A percentile compares a stretch with the other conserved stretches of the same genome.
phyloP scores from a whole-genome alignment of 1,139 yeast genomes.

The Candida pseudoviswanathii region DNA sequence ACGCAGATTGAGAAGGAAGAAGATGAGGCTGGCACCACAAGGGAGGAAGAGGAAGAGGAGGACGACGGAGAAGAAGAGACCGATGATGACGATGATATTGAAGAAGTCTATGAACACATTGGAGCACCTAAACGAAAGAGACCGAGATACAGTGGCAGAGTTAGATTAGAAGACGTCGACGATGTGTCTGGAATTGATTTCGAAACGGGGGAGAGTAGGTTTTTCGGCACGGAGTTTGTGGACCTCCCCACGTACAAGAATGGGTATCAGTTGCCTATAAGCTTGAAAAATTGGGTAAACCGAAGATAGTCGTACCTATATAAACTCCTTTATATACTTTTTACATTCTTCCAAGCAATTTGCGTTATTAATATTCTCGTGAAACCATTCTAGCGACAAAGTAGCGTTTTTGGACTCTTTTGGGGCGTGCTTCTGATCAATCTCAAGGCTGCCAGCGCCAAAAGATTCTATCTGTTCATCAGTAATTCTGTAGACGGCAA shows the following conservation, averaged over 20 bases:
- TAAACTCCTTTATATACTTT: slow-evolving; percentile 4
- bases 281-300: slow-evolving; percentile 7
- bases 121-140: background rate
- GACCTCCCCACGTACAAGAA: slow-evolving; percentile 11
- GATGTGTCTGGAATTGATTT: slow-evolving; percentile 6
- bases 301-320: background rate
- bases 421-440: slow-evolving; percentile 12
- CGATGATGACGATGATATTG: background rate
- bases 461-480: slow-evolving; percentile 17
- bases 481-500: slow-evolving; percentile 24
- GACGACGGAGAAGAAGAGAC: background rate
- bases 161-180: slow-evolving; percentile 12
- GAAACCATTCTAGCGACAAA: slow-evolving; percentile 10
- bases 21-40: too few relatives aligned
- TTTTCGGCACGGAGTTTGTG: slow-evolving; percentile 13
- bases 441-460: slow-evolving; percentile 10
- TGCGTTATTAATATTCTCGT: slow-evolving; percentile 5
- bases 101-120: background rate
- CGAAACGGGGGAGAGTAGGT: slow-evolving; percentile 1
- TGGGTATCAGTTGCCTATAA: slow-evolving; percentile 16
- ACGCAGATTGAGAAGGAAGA: too few relatives aligned
- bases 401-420: slow-evolving; percentile 4
- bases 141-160: background rate
- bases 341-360: background rate
- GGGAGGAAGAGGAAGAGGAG: slow-evolving; percentile 1